Base-by-base conservation (phyloP, 2,329 filamentous ascomycete genomes). In the Alternaria atra region DNA sequence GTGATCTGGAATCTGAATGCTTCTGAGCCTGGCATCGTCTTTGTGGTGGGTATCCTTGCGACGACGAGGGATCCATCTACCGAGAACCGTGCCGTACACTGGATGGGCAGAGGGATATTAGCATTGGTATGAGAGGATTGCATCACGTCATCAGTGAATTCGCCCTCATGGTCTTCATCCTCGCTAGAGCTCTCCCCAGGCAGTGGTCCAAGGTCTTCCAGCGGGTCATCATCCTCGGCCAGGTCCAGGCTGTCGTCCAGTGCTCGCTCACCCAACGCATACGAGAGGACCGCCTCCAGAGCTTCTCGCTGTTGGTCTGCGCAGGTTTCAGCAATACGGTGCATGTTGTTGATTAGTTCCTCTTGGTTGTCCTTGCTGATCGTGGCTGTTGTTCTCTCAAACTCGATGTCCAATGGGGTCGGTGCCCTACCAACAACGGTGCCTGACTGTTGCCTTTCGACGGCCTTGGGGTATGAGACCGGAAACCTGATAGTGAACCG, bases 161-260 rank as follows among this genome's bases (percentile, higher is more conserved):
- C 73, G 43, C 74, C 73, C 34, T 92, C 90, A 58, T 79, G 80
- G 48, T 94, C 92, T 66, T 94, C 91, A 61, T 93, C 90, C 64
- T 93, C 90, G 70, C 91, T 96, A 3, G 93, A 97, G 67, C 92
- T 94, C 66, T 95, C 92, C 58, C 91, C 73, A 7, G 65, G 67
- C 30, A 72, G 35, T 20, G 66, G 64, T 79, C 81, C 37, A 29
- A 70, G 40, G 34, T 72, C 70, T 57, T 79, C 77, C 55, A 65
- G 52, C 87, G 56, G 87, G 7, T 91, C 89, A 65, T 88, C 84
- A 10, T 90, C 46, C 82, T 79, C 48, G 17, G 64, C 54, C 12
- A 74, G 55, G 81, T 75, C 57, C 12, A 87, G 80, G 61, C 84
- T 87, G 40, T 89, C 86, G 61, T 89, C 84, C 5, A 89, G 77